A percentile compares a stretch with the other conserved stretches of the same genome.
Evolutionary conservation across 2,329 filamentous ascomycete genomes (phyloP).

Genomic region (Epichloe sylvatica): DNA sequence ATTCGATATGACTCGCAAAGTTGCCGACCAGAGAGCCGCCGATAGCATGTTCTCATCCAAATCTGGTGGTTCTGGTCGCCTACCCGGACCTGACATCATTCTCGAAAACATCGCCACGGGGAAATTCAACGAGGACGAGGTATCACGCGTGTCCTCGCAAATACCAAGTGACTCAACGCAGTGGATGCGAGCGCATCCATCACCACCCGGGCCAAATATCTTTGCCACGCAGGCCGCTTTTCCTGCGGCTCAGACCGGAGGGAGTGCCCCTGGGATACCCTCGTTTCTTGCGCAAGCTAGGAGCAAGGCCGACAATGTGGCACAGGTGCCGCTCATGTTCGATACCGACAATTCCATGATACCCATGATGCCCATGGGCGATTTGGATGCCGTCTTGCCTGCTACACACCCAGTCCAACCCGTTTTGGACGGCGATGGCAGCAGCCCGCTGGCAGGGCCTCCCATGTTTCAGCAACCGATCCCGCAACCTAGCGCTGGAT

Average conservation of each 20-base stretch:
- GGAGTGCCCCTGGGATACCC: constrained; percentile 14
- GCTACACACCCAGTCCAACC: constrained; percentile 6
- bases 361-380: constrained; percentile 7
- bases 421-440: constrained; percentile 3
- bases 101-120: constrained; percentile 14
- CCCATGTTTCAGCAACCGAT: constrained; percentile 12
- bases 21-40: constrained; percentile 12
- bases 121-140: constrained; percentile 10
- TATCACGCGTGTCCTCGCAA: constrained; percentile 2
- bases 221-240: neutral
- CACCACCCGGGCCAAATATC: neutral
- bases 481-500: constrained; percentile 7
- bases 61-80: constrained; percentile 7
- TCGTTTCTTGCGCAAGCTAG: constrained; percentile 15
- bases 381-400: constrained; percentile 10
- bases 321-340: constrained; percentile 10
- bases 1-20: constrained; percentile 18
- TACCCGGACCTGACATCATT: constrained; percentile 15
- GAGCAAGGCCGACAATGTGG: constrained; percentile 8
- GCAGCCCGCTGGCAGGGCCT: constrained; percentile 5
- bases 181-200: neutral
- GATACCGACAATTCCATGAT: constrained; percentile 11
- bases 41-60: constrained; percentile 6
- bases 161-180: neutral
- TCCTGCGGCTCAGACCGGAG: constrained; percentile 4